A percentile compares a stretch with the other conserved stretches of the same genome.
Evolutionary conservation across 352 stramenopile species (phyloP).

Genomic region (Elongisporangium senticosum): DNA sequence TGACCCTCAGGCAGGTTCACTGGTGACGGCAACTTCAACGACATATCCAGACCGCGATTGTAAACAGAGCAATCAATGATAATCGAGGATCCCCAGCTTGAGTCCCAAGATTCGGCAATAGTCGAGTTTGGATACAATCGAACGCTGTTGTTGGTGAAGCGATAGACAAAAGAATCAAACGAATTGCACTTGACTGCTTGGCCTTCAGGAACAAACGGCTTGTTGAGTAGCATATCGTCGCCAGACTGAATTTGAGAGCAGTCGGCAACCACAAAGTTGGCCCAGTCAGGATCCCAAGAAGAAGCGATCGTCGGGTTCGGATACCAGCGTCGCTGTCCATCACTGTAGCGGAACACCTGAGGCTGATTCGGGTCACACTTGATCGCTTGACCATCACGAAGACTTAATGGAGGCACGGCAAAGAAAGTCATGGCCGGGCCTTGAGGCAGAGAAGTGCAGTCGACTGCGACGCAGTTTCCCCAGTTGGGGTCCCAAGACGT

Average conservation of each 20-base stretch:
- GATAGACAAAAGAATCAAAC: conserved; percentile 3
- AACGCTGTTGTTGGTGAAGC: conserved; percentile 5
- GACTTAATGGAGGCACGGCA: neutral
- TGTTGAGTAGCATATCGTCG: conserved; percentile 12
- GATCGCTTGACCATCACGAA: conserved; percentile 8
- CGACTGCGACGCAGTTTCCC: conserved; percentile 5
- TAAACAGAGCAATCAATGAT: conserved; percentile 16
- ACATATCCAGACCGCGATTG: conserved; percentile 12
- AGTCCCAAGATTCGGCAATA: conserved; percentile 20
- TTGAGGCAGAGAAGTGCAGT: conserved; percentile 12
- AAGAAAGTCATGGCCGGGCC: conserved; percentile 7
- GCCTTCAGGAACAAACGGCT: conserved; percentile 8
- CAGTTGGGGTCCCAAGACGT: conserved; percentile 1
- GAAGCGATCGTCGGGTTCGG: too few relatives aligned
- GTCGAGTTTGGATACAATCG: conserved; percentile 8
- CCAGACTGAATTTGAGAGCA: conserved; percentile 7
- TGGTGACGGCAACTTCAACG: conserved; percentile 13
- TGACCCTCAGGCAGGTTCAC: conserved; percentile 12
- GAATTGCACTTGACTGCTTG: conserved; percentile 11
- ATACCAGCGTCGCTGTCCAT: neutral
- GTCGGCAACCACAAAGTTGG: conserved; percentile 5
- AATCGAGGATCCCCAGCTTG: conserved; percentile 3
- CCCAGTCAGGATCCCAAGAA: too few relatives aligned
- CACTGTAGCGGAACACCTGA: conserved; percentile 6
- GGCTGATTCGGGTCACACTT: conserved; percentile 2